Evolutionary conservation across 169 alveolate species (phyloP), one percentile per base, ranked within the genome.

Genomic region (Plasmodium sp.): DNA sequence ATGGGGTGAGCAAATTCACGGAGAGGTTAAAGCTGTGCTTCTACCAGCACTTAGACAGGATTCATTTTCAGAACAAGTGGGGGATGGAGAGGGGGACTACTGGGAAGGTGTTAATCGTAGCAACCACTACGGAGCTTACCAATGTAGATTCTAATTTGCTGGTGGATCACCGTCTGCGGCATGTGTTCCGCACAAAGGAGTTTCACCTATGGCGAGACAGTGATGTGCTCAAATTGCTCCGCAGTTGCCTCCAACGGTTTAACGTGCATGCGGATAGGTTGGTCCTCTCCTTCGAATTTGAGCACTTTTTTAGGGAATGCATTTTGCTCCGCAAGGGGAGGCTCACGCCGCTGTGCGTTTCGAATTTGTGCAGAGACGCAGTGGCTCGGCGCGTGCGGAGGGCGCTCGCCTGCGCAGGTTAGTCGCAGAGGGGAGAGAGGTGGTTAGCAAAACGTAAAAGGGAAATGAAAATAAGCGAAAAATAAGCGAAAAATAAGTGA

Each of bases 21-120:
- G 72, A 5, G 45, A 77, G 94, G 71, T 86, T 86, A 77, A 86
- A 86, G 67, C 41, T 86, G 45, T 86, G 94, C 41, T 86, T 86
- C 77, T 86, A 86, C 43, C 88, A 86, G 33, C 79, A 86, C 77
- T 12, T 86, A 16, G 94, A 86, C 58, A 86, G 71, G 45, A 41
- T 86, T 36, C 62, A 72, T 67, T 86, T 77, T 43, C 88, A 86
- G 71, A 31, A 79, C 41, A 86, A 54, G 81, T 86, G 94, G 94
- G 34, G 72, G 14, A 12, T 14, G 3, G 71, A 58, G 31, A 58
- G 33, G 16, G 67, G 16, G 31, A 62, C 10, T 7, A 6, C 10
- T 14, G 41, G 45, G n/a, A 77, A 62, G 10, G 45, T 86, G 27
- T 39, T 86, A 39, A 79, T 86, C 7, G 79, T 86, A 56, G 85